phyloP scores from a whole-genome alignment of 2,329 filamentous ascomycete species.

The Neofusicoccum sp. region DNA sequence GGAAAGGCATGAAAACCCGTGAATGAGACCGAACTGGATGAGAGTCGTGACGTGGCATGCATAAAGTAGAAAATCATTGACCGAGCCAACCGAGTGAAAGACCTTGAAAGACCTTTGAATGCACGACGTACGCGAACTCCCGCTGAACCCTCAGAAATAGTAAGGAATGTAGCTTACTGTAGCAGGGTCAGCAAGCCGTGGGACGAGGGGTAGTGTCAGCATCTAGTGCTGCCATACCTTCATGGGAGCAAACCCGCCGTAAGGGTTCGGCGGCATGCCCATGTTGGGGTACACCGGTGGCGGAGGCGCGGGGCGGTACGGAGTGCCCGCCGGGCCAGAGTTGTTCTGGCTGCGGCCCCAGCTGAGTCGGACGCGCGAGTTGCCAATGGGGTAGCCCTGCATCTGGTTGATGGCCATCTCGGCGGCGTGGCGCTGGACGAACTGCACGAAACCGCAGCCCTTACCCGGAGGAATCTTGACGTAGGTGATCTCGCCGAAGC shows the following conservation, averaged over 20 bases:
- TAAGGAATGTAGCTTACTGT: conserved; percentile 21
- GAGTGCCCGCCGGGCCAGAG: conserved; percentile 91
- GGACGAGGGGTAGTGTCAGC: conserved; percentile 2
- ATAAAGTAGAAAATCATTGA: conserved; percentile 22
- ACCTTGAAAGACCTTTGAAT: conserved; percentile 20
- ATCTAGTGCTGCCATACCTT: conserved; percentile 49
- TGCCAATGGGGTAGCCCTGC: conserved; percentile 99
- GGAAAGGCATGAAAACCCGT: conserved; percentile 19
- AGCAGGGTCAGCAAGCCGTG: conserved; percentile 16
- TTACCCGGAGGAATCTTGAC: conserved; percentile 99
- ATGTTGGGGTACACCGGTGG: conserved; percentile 70
- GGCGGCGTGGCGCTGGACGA: conserved; percentile 95
- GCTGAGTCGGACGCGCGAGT: conserved; percentile 93
- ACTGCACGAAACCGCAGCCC: conserved; percentile 98
- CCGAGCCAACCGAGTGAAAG: conserved; percentile 21
- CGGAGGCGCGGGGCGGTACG: conserved; percentile 89
- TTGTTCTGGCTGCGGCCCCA: conserved; percentile 99
- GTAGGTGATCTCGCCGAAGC: conserved; percentile 98
- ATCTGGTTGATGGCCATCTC: conserved; percentile 99
- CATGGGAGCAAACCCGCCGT: conserved; percentile 65
- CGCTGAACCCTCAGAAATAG: conserved; percentile 24
- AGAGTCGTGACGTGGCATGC: conserved; percentile 20
- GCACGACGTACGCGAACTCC: conserved; percentile 20
- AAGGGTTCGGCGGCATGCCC: conserved; percentile 66
- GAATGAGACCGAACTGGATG: conserved; percentile 19